phyloP scores from a whole-genome alignment of 1,284 basidiomycete species.

The Vanrija sp. region DNA sequence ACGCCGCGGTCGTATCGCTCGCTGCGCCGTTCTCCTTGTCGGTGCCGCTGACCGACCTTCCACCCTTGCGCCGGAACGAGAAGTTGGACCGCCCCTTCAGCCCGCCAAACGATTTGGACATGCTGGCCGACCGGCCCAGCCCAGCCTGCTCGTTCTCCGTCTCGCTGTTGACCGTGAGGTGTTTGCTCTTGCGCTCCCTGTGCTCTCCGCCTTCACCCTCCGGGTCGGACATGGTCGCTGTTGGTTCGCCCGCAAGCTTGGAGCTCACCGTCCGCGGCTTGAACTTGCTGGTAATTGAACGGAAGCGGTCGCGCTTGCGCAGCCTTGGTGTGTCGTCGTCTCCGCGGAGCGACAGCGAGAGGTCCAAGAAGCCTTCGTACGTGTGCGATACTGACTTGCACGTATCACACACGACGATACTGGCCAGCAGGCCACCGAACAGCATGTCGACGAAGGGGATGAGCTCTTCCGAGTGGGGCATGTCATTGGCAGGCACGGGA shows the following conservation, averaged over 20 bases:
- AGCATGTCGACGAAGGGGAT: conserved; percentile 79
- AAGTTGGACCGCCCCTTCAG: conserved; percentile 25
- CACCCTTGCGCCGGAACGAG: conserved; percentile 22
- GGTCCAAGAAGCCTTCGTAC: conserved; percentile 88
- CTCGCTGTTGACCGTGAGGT: conserved; percentile 18
- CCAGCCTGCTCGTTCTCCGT: conserved; percentile 11
- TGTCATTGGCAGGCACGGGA: background rate
- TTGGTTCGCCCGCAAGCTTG: background rate
- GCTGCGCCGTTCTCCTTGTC: conserved; percentile 19
- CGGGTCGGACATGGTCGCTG: conserved; percentile 31
- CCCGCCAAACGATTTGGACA: background rate
- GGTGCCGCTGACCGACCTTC: background rate
- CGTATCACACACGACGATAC: conserved; percentile 85
- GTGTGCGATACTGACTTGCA: conserved; percentile 83
- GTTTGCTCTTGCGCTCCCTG: too few relatives aligned
- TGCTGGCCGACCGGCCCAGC: background rate
- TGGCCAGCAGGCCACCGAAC: conserved; percentile 80
- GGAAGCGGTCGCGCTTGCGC: conserved; percentile 62
- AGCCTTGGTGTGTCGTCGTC: conserved; percentile 10
- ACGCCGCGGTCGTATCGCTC: background rate
- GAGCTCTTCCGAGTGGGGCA: conserved; percentile 33
- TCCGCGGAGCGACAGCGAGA: conserved; percentile 76
- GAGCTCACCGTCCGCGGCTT: background rate
- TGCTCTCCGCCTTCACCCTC: conserved; percentile 14
- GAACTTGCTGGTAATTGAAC: conserved; percentile 51